Conservation (phyloP, 2,329 filamentous ascomycete species). For the Geosmithia morbida region DNA sequence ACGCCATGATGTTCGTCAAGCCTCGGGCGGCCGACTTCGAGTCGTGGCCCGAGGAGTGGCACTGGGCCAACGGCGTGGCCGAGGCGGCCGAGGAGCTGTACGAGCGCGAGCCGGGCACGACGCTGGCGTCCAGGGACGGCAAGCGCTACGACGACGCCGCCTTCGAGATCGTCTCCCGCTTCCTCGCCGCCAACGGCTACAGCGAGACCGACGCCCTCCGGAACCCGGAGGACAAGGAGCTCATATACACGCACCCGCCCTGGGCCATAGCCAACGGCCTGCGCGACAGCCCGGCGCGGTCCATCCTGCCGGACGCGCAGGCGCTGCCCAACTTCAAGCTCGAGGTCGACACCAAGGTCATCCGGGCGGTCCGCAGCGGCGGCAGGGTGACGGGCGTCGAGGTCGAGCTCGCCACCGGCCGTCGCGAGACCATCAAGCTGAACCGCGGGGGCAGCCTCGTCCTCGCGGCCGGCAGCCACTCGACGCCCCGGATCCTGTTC, state of each 20-base stretch:
- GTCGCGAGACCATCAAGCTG: conserved; percentile 43
- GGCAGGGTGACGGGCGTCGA: conserved; percentile 51
- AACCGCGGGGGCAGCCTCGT: conserved; percentile 49
- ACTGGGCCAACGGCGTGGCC: conserved; percentile 33
- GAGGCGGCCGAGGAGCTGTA: conserved; percentile 47
- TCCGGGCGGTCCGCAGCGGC: conserved; percentile 48
- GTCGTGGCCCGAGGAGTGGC: conserved; percentile 58
- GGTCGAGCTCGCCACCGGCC: conserved; percentile 35
- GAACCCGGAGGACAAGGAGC: conserved; percentile 46
- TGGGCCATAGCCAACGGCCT: conserved; percentile 54
- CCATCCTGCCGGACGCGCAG: conserved; percentile 49
- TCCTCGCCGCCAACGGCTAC: conserved; percentile 47
- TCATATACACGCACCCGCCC: conserved; percentile 47
- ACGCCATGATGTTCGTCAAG: conserved; percentile 54
- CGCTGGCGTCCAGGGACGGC: conserved; percentile 49
- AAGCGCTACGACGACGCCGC: conserved; percentile 51
- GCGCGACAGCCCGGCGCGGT: conserved; percentile 53
- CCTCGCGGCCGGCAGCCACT: conserved; percentile 52
- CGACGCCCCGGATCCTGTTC: conserved; percentile 51
- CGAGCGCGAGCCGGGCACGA: conserved; percentile 32
- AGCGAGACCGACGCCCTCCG: conserved; percentile 43
- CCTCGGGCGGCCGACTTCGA: conserved; percentile 52
- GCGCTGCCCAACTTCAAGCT: conserved; percentile 49
- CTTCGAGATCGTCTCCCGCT: conserved; percentile 45
- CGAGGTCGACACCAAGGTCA: conserved; percentile 47